Evolutionary conservation across 148 eudicot genomes (phyloP), one percentile per base, ranked within the genome.

Genomic region (Polygonum aviculare): DNA sequence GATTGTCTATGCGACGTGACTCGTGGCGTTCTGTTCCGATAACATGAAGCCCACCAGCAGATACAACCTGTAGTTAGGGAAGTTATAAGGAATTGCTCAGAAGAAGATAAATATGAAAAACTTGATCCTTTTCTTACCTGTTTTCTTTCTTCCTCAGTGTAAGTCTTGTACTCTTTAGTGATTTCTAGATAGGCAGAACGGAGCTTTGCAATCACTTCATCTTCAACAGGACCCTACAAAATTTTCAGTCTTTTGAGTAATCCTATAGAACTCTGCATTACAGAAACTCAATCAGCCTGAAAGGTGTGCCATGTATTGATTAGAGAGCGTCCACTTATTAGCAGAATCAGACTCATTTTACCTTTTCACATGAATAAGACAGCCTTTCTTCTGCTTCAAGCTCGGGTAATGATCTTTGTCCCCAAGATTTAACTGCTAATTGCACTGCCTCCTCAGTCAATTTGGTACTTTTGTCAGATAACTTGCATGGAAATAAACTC

Each of bases 1-100:
- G 99, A 84, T 95, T 95, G 85, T 95, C 99, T 81, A 95, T 93
- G 80, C 99, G 96, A 78, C 99, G 99, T 69, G 99, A 95, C 83
- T 95, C 99, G 78, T 95, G 99, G 77, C 99, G 97, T 83, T 95
- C 99, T 72, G 97, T 89, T 79, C 99, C 99, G 77, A 93, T 85
- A 39, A 95, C 99, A 87, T 95, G 98, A 78, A 95, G 97, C 54
- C 99, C 99, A 77, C 99, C 99, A 69, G 97, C 90, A 73, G 85
- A 87, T 7, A 95, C 90, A 81, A 93, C 99, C 98, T 94, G 82
- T 73, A 77, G 41, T 50, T 77, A 55, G n/a, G 60, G 31, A 21
- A 76, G 16, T 15, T 77, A 40, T 78, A 78, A 76, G 47, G 44
- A 62, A 78, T 57, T 12, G 22, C 6, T 41, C 2, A 7, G 59